Conservation (phyloP, 1,139 yeast genomes). For the Saccharomyces hybrid region DNA sequence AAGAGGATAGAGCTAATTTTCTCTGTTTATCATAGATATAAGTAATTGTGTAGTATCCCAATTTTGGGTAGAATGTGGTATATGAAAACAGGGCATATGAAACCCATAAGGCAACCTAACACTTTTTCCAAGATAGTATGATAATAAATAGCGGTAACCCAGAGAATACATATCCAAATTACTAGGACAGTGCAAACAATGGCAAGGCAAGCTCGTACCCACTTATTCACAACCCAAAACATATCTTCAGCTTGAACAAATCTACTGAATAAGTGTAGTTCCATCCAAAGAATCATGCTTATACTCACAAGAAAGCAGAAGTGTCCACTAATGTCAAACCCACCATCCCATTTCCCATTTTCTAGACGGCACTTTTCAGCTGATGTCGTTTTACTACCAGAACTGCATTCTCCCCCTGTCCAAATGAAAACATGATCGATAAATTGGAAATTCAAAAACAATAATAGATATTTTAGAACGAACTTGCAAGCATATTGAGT, state of each 20-base stretch:
- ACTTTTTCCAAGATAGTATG: slow-evolving; percentile 54
- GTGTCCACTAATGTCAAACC: slow-evolving; percentile 62
- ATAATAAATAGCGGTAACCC: slow-evolving; percentile 52
- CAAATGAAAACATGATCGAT: slow-evolving; percentile 32
- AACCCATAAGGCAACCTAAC: slow-evolving; percentile 44
- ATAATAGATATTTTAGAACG: slow-evolving; percentile 20
- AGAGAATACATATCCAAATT: slow-evolving; percentile 42
- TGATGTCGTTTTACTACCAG: slow-evolving; percentile 15
- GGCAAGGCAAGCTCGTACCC: slow-evolving; percentile 9
- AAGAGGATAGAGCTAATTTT: not conserved
- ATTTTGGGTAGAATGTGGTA: slow-evolving; percentile 26
- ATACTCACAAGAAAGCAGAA: slow-evolving; percentile 46
- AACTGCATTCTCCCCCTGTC: slow-evolving; percentile 34
- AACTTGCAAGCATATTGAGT: slow-evolving; percentile 25
- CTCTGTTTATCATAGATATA: slow-evolving; percentile 9
- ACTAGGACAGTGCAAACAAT: slow-evolving; percentile 17
- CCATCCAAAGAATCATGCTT: slow-evolving; percentile 40
- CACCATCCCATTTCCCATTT: slow-evolving; percentile 45
- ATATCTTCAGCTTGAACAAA: slow-evolving; percentile 13
- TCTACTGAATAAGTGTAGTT: slow-evolving; percentile 22
- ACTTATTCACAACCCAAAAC: slow-evolving; percentile 4
- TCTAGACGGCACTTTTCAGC: slow-evolving; percentile 22
- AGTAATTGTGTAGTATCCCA: slow-evolving; percentile 8
- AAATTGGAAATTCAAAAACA: slow-evolving; percentile 23
- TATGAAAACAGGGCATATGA: slow-evolving; percentile 36